Evolutionary conservation across 768 basidiomycete species (phyloP), one percentile per base, ranked within the genome.

Genomic region (Pholiota molesta): DNA sequence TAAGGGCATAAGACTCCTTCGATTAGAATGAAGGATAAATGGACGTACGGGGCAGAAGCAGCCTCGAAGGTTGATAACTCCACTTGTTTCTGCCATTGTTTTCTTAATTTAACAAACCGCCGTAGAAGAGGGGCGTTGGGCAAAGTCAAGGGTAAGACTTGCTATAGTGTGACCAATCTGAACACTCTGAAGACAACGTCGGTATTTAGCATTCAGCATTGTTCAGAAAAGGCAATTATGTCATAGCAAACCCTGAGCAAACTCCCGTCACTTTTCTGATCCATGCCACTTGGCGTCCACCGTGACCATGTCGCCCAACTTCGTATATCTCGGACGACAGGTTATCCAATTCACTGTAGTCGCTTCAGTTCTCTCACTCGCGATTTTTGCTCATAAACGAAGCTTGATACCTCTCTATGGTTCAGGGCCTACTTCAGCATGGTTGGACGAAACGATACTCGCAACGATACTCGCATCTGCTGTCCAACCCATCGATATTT

Each of bases 321-420:
- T 49, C 21, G 11, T 49, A 9, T 49, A 21, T 49, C 23, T 23
- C 10, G 13, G 47, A n/a, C 47, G 47, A 0, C 47, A 49, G 19
- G 23, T 14, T 21, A 23, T 26, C 19, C 47, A 26, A 11, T 49
- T 49, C 23, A 49, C 23, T 19, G 2, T 65, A 13, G 52, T 67
- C 11, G 54, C 64, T 16, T 57, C 66, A 14, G 61, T 69, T 10
- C 55, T 88, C 37, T 88, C 89, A 2, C 79, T 92, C 33, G 78
- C 85, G 57, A 77, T 86, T 17, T 86, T 84, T 65, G 75, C 82
- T 6, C 91, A 92, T 69, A 81, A 84, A 71, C 85, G 84, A 35
- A 79, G 85, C 9, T 69, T 94, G n/a, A 73, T 80, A 58, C 92
- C 92, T 16, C 75, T 92, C 3, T 93, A 92, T 71, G 91, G 87